Percentiles rank a stretch among this genome's conserved stretches.
Conservation (phyloP, 257 asterid species). For the Solanum clarkiae region DNA sequence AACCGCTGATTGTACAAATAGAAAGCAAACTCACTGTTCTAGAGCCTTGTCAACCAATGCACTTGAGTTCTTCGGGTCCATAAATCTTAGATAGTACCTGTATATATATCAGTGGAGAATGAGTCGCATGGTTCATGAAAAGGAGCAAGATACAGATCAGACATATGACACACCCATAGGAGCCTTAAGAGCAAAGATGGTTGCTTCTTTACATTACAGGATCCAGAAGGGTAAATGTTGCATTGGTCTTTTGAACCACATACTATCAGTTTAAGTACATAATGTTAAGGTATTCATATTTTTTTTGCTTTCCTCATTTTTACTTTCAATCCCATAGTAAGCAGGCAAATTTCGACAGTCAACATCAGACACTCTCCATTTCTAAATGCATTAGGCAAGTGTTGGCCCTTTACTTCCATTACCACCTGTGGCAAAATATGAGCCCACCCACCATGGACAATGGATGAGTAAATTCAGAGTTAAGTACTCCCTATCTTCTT, state of each 20-base stretch:
- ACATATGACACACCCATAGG: not conserved
- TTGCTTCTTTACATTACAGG: not conserved
- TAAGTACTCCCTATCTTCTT: not conserved
- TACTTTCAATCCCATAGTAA: not conserved
- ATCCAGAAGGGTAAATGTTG: not conserved
- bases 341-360: not conserved
- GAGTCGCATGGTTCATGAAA: not conserved
- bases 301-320: not conserved
- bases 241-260: not conserved
- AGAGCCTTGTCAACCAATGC: conserved; percentile 80
- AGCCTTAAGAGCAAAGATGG: not conserved
- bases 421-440: not conserved
- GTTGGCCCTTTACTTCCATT: not conserved
- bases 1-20: not conserved
- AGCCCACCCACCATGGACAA: not conserved
- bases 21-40: conserved; percentile 44
- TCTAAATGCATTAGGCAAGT: not conserved
- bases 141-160: not conserved
- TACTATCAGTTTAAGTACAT: not conserved
- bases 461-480: not conserved
- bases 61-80: conserved; percentile 75
- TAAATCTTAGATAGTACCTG: conserved; percentile 98
- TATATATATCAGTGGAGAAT: not conserved
- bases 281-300: not conserved
- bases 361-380: not conserved